Evolutionary conservation across 164 flowering plant genomes (phyloP), one percentile per base, ranked within the genome.

Genomic region (Chloranthus sessilifolius): DNA sequence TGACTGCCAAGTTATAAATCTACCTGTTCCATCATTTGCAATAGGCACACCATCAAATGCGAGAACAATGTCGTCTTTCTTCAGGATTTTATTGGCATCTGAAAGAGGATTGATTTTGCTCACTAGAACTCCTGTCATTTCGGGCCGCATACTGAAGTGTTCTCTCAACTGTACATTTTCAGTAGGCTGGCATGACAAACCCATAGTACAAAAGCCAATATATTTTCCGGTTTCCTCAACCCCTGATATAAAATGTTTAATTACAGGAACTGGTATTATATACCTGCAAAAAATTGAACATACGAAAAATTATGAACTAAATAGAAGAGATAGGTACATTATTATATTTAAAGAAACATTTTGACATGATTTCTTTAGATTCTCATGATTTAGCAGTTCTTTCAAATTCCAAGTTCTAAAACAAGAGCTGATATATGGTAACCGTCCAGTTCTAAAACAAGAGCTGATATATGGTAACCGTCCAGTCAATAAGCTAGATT

Each of bases 11-110:
- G 33, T 5, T 8, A 17, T 31, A 1, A 10, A 48, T 21, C 28
- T 71, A 88, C 98, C 88, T 64, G 98, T 82, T 64, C 98, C 98
- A 71, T 92, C 96, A 81, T 85, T 88, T 52, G 94, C 98, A 61
- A 92, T 79, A 41, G 87, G 80, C 30, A 88, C 87, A 42, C 79
- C 87, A 73, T 88, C 98, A 73, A 92, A 92, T 50, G 83, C 70
- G 47, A 92, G 83, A 56, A 92, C 56, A 46, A 92, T 70, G 59
- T 88, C 98, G 58, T 88, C 95, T 57, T 82, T 85, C 60, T 79
- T 82, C 55, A 88, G 60, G 27, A 77, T 20, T 53, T 39, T 71
- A 67, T 80, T 41, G 14, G 94, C 95, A 62, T 85, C 83, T 37
- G 94, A 83, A 47, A 82, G 78, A 41, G 92, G 94, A 58, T 83